Conservation (phyloP, 73 alveolate genomes). For the Tetrahymena borealis region DNA sequence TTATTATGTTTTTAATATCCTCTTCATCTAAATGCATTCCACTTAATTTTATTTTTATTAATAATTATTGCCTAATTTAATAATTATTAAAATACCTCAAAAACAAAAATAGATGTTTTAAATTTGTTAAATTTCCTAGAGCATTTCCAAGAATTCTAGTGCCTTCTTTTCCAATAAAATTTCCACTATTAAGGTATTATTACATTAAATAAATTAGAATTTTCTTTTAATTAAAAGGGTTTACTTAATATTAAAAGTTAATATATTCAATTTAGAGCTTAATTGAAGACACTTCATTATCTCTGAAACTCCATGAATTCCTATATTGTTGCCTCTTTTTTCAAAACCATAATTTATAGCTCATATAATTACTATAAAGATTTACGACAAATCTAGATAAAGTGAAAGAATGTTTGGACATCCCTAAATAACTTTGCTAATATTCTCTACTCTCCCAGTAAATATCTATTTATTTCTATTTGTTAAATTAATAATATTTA, state of each 20-base stretch:
- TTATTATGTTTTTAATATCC: background rate
- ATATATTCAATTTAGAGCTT: background rate
- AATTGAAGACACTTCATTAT: background rate
- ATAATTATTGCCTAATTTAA: background rate
- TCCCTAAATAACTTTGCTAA: background rate
- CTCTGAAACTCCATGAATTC: background rate
- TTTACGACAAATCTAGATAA: background rate
- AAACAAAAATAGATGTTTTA: background rate
- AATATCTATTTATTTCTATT: background rate
- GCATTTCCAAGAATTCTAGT: background rate
- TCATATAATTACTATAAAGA: background rate
- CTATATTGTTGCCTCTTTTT: background rate
- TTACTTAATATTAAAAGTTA: background rate
- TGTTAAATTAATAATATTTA: background rate
- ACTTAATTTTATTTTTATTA: background rate
- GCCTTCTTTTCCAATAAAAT: background rate
- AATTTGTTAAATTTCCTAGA: background rate
- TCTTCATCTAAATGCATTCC: background rate
- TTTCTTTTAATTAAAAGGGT: background rate
- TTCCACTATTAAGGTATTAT: background rate
- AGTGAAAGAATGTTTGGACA: background rate
- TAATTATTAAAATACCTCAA: background rate
- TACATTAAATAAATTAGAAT: background rate
- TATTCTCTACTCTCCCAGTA: background rate
- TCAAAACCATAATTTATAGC: background rate